A percentile compares a stretch with the other conserved stretches of the same genome.
These are phyloP conservation scores for Alisma plantagoaquatica DNA, from an alignment of 106 monocot genomes.

Conservation along the genomic window DNA sequence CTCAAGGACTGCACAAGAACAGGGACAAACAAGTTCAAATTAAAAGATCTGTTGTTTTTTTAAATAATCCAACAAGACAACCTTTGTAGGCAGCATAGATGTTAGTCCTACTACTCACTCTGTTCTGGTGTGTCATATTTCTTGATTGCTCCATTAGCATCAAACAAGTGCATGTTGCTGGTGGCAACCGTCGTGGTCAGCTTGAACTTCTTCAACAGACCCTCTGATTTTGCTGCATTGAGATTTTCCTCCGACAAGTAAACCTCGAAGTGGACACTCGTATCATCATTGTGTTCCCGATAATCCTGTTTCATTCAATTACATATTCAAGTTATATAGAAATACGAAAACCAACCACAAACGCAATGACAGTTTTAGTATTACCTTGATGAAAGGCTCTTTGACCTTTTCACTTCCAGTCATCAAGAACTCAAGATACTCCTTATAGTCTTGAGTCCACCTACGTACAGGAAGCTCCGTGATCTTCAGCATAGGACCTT, in stretches of 20 bases:
- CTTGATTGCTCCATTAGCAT: slow-evolving; percentile 63
- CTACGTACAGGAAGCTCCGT: slow-evolving; percentile 78
- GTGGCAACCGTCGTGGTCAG: slow-evolving; percentile 68
- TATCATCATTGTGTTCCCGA: slow-evolving; percentile 65
- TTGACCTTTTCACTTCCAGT: slow-evolving; percentile 67
- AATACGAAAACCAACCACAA: neutral
- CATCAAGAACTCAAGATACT: slow-evolving; percentile 56
- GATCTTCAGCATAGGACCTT: slow-evolving; percentile 52
- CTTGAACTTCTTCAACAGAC: slow-evolving; percentile 86
- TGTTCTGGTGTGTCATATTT: slow-evolving; percentile 87
- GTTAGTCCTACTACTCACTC: slow-evolving; percentile 39
- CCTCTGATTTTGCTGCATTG: slow-evolving; percentile 59
- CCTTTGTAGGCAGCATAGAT: too few species aligned
- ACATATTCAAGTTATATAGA: neutral
- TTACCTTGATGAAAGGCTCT: slow-evolving; percentile 84
- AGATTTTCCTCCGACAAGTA: slow-evolving; percentile 68
- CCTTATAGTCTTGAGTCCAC: slow-evolving; percentile 91
- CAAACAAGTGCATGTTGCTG: slow-evolving; percentile 97
- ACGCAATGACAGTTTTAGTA: neutral
- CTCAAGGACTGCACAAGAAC: slow-evolving; percentile 42
- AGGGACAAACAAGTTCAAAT: neutral
- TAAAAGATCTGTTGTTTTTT: neutral
- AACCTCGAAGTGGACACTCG: slow-evolving; percentile 64
- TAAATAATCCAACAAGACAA: too few species aligned
- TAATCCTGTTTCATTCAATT: slow-evolving; percentile 36